These are phyloP conservation scores for Lupinus albus DNA, from an alignment of 306 rosid species.

Conservation along the genomic window DNA sequence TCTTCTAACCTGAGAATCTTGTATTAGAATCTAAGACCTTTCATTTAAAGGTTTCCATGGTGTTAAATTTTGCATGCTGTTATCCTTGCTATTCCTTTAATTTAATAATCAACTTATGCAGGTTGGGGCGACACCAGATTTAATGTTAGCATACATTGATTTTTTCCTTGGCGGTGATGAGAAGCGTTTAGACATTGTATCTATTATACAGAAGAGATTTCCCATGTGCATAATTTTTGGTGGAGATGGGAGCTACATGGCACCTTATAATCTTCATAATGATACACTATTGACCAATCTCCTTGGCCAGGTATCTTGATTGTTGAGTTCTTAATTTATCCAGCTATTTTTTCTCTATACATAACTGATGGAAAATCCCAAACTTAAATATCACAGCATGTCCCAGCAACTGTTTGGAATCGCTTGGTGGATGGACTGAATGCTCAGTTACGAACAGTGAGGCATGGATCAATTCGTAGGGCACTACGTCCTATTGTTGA, in stretches of 20 bases:
- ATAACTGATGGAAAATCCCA: slow-evolving; percentile 27
- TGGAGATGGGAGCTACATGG: slow-evolving; percentile 96
- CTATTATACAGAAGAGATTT: slow-evolving; percentile 91
- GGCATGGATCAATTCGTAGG: slow-evolving; percentile 81
- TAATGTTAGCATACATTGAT: slow-evolving; percentile 94
- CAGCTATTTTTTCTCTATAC: slow-evolving; percentile 32
- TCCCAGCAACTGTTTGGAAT: slow-evolving; percentile 97
- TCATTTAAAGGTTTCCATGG: slow-evolving; percentile 11
- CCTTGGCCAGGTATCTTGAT: slow-evolving; percentile 79
- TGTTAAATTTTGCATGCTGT: slow-evolving; percentile 28
- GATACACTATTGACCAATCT: slow-evolving; percentile 90
- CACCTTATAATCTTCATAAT: slow-evolving; percentile 88
- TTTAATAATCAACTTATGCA: slow-evolving; percentile 49
- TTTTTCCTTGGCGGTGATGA: slow-evolving; percentile 99
- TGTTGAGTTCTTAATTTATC: slow-evolving; percentile 35
- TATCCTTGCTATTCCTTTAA: slow-evolving; percentile 34
- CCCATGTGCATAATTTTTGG: slow-evolving; percentile 99
- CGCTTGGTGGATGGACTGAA: slow-evolving; percentile 91
- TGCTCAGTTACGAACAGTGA: slow-evolving; percentile 92
- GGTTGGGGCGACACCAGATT: slow-evolving; percentile 96
- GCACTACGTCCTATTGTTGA: slow-evolving; percentile 73
- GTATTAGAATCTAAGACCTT: slow-evolving; percentile 31
- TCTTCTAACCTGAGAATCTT: slow-evolving; percentile 12
- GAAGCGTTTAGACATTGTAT: slow-evolving; percentile 88
- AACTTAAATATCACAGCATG: slow-evolving; percentile 66